Evolutionary conservation across 2,329 filamentous ascomycete genomes (phyloP).

Genomic region (Exutisphaerella laricina): DNA sequence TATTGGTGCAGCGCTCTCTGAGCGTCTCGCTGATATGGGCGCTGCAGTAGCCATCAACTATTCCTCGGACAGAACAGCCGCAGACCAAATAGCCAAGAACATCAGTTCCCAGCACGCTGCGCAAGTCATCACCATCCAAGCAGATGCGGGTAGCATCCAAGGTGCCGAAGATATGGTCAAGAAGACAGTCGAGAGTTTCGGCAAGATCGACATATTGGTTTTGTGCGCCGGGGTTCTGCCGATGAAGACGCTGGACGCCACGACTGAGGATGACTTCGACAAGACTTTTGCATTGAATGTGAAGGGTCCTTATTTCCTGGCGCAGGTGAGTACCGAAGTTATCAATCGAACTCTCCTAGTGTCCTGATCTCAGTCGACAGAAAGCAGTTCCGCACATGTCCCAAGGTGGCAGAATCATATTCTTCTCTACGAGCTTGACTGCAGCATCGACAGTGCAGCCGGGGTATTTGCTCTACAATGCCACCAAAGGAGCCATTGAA

Average conservation of each 20-base stretch:
- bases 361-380: slow-evolving; percentile 27
- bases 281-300: slow-evolving; percentile 49
- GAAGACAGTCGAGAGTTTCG: slow-evolving; percentile 46
- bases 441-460: slow-evolving; percentile 39
- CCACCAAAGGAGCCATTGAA: slow-evolving; percentile 56
- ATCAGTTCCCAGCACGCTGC: slow-evolving; percentile 36
- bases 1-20: slow-evolving; percentile 10
- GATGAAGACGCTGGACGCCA: slow-evolving; percentile 46
- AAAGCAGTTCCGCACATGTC: slow-evolving; percentile 50
- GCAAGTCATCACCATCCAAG: slow-evolving; percentile 49
- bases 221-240: slow-evolving; percentile 53
- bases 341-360: background rate
- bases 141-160: slow-evolving; percentile 46
- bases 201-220: slow-evolving; percentile 55
- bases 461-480: slow-evolving; percentile 48
- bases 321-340: slow-evolving; percentile 5
- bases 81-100: slow-evolving; percentile 48
- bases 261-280: slow-evolving; percentile 51
- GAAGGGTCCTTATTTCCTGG: slow-evolving; percentile 53
- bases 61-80: slow-evolving; percentile 50
- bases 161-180: slow-evolving; percentile 49
- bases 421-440: slow-evolving; percentile 47
- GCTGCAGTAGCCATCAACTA: slow-evolving; percentile 51
- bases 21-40: slow-evolving; percentile 35
- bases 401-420: slow-evolving; percentile 46